Evolutionary conservation across 2,329 filamentous ascomycete species (phyloP), one percentile per base, ranked within the genome.

Genomic region (Calonectria pteridis): DNA sequence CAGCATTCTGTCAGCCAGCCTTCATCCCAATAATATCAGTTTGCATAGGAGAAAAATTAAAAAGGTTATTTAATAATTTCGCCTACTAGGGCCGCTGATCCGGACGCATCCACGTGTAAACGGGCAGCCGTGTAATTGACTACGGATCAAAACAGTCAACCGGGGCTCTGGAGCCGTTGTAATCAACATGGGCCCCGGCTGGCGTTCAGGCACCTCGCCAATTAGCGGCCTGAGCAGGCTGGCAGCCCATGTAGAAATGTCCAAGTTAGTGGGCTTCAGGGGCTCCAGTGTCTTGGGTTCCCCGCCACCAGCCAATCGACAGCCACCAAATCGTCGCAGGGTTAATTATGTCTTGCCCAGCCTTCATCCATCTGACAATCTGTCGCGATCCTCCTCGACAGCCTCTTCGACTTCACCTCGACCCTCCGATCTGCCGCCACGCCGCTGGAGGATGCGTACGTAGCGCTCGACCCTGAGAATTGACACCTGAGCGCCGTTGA

Each of bases 251-350:
- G 43, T 50, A 53, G 40, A 28, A 65, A n/a, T 65, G 72, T 69
- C 68, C 69, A 53, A 40, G 67, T 40, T 18, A 59, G 49, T 53
- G 51, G 49, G 29, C 53, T 58, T 65, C 53, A 50, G 55, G 78
- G 71, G 72, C 64, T 26, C 16, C 68, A 71, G 75, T 73, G 78
- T 70, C 77, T 74, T 69, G 58, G 65, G 69, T 71, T 73, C 76
- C 77, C 79, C 76, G 72, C 77, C 28, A 69, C 59, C 53, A 66
- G 67, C 79, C 79, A 80, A 80, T 80, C 71, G 77, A 79, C 53
- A 71, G 66, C 69, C 74, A 73, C 69, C 68, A 77, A 76, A 75
- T 72, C 66, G 75, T 77, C 76, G 62, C 77, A 80, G 73, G 72
- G 73, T 75, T 77, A 68, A 73, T 65, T 68, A 58, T n/a, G 58